Evolutionary conservation across 2,329 filamentous ascomycete genomes (phyloP), one percentile per base, ranked within the genome.

Genomic region (Sporothrix globosa): DNA sequence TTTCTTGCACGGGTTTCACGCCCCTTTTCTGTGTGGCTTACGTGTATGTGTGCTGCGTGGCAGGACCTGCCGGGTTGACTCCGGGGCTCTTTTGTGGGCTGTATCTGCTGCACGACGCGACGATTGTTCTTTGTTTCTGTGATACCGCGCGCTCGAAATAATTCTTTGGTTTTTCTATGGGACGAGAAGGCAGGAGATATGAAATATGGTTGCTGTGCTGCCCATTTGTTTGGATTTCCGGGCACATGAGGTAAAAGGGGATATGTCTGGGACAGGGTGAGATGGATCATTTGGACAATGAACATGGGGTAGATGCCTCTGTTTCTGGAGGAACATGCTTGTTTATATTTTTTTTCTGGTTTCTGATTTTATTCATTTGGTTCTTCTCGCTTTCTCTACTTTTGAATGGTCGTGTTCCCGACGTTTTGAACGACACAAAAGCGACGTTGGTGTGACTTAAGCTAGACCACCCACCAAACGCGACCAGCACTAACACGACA

Each of bases 131-230:
- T 30, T 44, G 44, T 24, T 58, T 67, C 63, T 71, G 48, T 68
- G 69, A 71, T 71, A 71, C 69, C 69, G 69, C 65, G 54, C 69
- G 54, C 30, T 68, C 67, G 66, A 63, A 65, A 63, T 68, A 61
- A 44, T 50, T 56, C 6, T 65, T 53, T 21, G 53, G 50, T 34
- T 68, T 11, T 60, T 48, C 48, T 39, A 17, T n/a, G 39, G 14
- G n/a, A 41, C 9, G 21, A 58, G 14, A n/a, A 24, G 11, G 41
- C 21, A 21, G 39, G 21, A 27, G 58, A 17, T 9, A 17, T 5
- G 58, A 17, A n/a, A 19, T 6, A 9, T n/a, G n/a, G 4, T 27
- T 39, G 58, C 58, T 39, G 21, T 17, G 58, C n/a, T 63, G 21
- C 41, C 58, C 39, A 46, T 46, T 24, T 44, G 21, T 14, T 46